Evolutionary conservation across 2,329 filamentous ascomycete genomes (phyloP), one percentile per base, ranked within the genome.

Genomic region (Sarocladium strictum): DNA sequence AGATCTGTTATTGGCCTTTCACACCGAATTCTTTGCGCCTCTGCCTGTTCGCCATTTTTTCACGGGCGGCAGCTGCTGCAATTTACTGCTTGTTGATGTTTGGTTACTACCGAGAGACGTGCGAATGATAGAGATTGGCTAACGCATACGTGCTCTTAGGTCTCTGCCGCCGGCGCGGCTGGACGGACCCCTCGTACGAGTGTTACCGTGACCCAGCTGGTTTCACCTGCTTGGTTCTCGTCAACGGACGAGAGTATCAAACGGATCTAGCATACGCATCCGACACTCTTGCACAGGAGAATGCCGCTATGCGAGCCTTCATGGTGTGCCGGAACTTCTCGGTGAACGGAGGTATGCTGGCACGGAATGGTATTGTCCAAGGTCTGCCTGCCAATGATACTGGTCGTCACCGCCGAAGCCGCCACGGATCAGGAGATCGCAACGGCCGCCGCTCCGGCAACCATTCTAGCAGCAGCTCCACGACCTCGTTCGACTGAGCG

Each of bases 301-400:
- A 93, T 64, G 93, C 93, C 24, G 93, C 93, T 57, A 95, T 95
- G 83, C 88, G 91, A 58, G 93, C 93, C 56, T 97, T 96, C 73
- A 93, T 96, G 84, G 94, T 97, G 62, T 97, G 93, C 78, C 87
- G 91, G 60, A 96, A 96, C 78, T 97, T 97, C 74, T 96, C 90
- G 55, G 89, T 95, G 70, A 97, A 96, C 68, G 91, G 95, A 64
- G 93, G 93, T 68, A 96, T 96, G 90, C 76, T 86, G 59, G 83
- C 83, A 58, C 80, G 83, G 60, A 86, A 86, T 64, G 83, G 83
- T 41, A 84, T 86, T 58, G 82, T 86, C 59, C 83, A 86, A 69
- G 83, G 83, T 51, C 75, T 86, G 35, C 83, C 83, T 14, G 80
- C 76, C 55, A 75, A 76, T 60, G 72, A 80, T 54, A 71, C 65